Evolutionary conservation across 2,329 filamentous ascomycete genomes (phyloP).

Genomic region (Diaporthe helianthi): DNA sequence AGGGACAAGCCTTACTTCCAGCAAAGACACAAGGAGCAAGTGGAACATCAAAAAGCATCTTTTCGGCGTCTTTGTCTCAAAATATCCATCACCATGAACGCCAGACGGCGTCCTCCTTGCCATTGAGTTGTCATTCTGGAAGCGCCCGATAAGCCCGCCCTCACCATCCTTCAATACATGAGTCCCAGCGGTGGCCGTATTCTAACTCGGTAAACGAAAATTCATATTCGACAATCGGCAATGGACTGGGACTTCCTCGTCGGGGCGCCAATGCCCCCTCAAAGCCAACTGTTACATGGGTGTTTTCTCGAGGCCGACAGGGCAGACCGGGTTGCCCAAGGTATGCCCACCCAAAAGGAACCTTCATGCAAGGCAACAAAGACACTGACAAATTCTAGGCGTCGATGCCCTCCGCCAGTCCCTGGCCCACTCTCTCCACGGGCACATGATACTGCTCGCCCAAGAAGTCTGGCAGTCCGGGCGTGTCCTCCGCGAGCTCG

Average conservation of each 20-base stretch:
- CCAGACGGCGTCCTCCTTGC: conserved; percentile 1
- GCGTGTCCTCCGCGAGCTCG: conserved; percentile 59
- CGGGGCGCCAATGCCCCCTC: conserved; percentile 25
- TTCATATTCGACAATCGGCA: neutral
- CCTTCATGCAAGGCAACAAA: neutral
- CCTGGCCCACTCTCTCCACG: conserved; percentile 52
- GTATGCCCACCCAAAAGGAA: neutral
- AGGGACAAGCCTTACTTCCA: neutral
- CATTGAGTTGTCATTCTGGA: neutral
- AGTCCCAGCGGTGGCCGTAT: neutral
- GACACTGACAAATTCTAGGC: conserved; percentile 37
- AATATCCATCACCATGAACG: conserved; percentile 8
- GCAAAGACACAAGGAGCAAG: neutral
- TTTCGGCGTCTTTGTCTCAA: neutral
- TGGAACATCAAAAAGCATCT: neutral
- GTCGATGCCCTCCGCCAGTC: conserved; percentile 57
- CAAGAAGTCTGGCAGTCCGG: conserved; percentile 54
- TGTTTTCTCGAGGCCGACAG: conserved; percentile 63
- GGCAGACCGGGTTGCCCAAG: conserved; percentile 53
- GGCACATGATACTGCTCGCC: conserved; percentile 56
- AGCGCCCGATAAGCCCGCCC: neutral
- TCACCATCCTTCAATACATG: neutral
- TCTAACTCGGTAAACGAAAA: neutral
- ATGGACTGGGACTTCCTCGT: conserved; percentile 31
- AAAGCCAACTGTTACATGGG: conserved; percentile 53